Evolutionary conservation across 2,329 filamentous ascomycete species (phyloP).

Genomic region (Ambrosiella cleistominuta): DNA sequence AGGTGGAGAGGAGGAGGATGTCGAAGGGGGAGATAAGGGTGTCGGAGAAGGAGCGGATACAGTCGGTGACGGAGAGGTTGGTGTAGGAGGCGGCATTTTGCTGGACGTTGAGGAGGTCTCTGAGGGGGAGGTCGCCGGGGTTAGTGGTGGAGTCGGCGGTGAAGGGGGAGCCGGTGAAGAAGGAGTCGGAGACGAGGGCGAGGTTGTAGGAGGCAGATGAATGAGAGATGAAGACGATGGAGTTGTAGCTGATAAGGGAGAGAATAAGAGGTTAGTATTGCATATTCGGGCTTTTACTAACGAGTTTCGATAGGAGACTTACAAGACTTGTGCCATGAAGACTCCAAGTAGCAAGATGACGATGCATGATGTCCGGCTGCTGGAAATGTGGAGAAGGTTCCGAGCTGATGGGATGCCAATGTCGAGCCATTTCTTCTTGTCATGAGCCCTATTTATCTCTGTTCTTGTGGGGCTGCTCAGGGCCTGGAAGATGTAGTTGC

Average conservation of each 20-base stretch:
- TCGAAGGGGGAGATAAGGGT: constrained; percentile 20
- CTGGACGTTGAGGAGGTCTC: constrained; percentile 19
- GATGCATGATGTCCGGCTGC: constrained; percentile 24
- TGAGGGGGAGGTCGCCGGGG: constrained; percentile 14
- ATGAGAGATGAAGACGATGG: constrained; percentile 28
- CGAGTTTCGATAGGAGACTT: constrained; percentile 18
- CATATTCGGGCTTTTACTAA: neutral
- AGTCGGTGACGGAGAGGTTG: constrained; percentile 19
- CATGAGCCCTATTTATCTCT: constrained; percentile 31
- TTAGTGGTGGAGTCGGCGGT: constrained; percentile 18
- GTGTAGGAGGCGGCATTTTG: constrained; percentile 16
- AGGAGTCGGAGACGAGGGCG: constrained; percentile 21
- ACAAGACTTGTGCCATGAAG: constrained; percentile 31
- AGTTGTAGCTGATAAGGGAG: constrained; percentile 25
- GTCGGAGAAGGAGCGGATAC: constrained; percentile 19
- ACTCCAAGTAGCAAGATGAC: constrained; percentile 25
- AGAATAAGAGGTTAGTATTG: constrained; percentile 13
- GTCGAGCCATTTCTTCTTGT: constrained; percentile 30
- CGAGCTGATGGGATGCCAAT: constrained; percentile 35
- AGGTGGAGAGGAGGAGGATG: constrained; percentile 21
- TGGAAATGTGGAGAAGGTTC: constrained; percentile 29
- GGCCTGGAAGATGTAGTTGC: constrained; percentile 37
- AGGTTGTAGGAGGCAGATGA: constrained; percentile 20
- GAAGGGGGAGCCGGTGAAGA: constrained; percentile 23
- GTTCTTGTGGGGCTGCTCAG: constrained; percentile 34